Percentiles rank a stretch among this genome's conserved stretches.
phyloP scores from a whole-genome alignment of 768 basidiomycete genomes.

The Hirschioporus abietinus region DNA sequence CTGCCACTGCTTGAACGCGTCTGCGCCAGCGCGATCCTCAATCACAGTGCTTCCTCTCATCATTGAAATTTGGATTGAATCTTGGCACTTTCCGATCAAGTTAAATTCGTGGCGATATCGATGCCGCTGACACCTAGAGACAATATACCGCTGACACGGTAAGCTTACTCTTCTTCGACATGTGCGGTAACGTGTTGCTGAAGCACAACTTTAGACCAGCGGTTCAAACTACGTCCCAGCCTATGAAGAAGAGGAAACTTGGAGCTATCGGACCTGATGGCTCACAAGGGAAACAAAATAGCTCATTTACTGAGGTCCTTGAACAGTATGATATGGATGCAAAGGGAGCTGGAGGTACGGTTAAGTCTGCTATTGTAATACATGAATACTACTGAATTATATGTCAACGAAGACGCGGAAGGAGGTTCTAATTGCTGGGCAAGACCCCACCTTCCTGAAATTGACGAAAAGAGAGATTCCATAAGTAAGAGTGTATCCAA shows the following conservation, averaged over 20 bases:
- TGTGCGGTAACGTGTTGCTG: not conserved
- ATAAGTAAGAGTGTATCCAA: conserved; percentile 47
- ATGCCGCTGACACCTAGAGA: conserved; percentile 8
- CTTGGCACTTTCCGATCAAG: too few relatives aligned
- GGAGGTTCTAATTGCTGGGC: conserved; percentile 76
- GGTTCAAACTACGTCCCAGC: conserved; percentile 14
- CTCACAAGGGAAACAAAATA: conserved; percentile 33
- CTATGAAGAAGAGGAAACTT: conserved; percentile 29
- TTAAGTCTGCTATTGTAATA: conserved; percentile 4
- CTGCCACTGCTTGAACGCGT: not conserved
- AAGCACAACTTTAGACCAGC: conserved; percentile 7
- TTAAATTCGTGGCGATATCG: too few relatives aligned
- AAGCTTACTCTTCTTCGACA: conserved; percentile 6
- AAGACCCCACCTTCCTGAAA: conserved; percentile 48
- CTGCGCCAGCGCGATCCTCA: not conserved
- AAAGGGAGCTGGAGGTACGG: conserved; percentile 38
- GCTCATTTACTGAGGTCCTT: conserved; percentile 59
- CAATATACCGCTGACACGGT: conserved; percentile 15
- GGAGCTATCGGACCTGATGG: conserved; percentile 26
- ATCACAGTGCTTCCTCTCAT: not conserved
- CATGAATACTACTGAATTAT: conserved; percentile 1
- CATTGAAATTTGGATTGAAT: not conserved
- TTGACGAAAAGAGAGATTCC: conserved; percentile 57
- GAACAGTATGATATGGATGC: conserved; percentile 55
- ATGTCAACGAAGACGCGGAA: conserved; percentile 47